Conservation (phyloP, 176 grass and related monocot genomes). For the Ananas comosus region DNA sequence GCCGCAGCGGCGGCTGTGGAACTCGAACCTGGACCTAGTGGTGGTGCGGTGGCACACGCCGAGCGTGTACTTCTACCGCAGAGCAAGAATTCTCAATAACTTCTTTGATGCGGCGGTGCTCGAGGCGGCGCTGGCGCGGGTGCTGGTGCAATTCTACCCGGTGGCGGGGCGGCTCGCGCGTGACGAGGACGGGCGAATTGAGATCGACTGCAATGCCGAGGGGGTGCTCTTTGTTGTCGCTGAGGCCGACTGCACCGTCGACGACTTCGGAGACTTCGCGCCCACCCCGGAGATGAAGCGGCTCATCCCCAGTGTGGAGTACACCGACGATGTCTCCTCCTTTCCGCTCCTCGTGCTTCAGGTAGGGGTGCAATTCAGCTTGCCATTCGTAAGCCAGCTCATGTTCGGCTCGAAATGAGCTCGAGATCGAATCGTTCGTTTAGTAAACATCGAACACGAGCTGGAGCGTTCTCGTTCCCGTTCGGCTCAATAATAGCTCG, state of each 20-base stretch:
- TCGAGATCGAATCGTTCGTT: no score
- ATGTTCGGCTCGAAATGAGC: no score
- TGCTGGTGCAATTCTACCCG: constrained; percentile 4
- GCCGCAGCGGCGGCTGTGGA: not conserved
- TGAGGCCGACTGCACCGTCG: not conserved
- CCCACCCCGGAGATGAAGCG: constrained; percentile 31
- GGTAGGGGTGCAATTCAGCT: constrained; percentile 15
- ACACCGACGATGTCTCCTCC: constrained; percentile 49
- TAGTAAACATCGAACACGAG: no score
- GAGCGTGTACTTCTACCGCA: constrained; percentile 9
- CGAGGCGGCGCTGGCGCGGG: not conserved
- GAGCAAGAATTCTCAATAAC: not conserved
- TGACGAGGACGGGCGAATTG: not conserved
- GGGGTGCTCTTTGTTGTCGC: not conserved
- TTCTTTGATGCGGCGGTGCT: constrained; percentile 1
- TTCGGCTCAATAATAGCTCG: no score
- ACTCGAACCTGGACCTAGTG: constrained; percentile 2
- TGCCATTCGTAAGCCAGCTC: no score
- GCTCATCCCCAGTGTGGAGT: constrained; percentile 67
- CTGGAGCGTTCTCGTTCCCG: no score
- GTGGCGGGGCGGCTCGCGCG: not conserved
- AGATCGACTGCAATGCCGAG: constrained; percentile 6
- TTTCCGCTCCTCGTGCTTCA: constrained; percentile 78
- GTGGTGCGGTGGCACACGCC: not conserved
- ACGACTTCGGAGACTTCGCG: constrained; percentile 4